A percentile compares a stretch with the other conserved stretches of the same genome.
These are phyloP conservation scores for Penicillium verhagenii DNA, from an alignment of 495 filamentous ascomycete genomes.

Conservation along the genomic window DNA sequence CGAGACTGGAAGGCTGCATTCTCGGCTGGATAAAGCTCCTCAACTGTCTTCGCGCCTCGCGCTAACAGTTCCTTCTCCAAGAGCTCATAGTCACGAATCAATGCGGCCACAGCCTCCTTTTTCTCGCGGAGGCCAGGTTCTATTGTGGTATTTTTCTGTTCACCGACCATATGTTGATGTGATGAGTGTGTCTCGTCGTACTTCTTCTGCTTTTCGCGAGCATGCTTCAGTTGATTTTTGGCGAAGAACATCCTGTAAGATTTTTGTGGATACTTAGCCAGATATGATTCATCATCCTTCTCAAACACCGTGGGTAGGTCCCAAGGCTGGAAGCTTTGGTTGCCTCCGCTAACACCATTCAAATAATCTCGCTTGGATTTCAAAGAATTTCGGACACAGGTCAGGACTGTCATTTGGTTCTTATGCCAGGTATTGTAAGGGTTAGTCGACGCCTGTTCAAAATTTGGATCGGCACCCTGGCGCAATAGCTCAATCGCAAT, in stretches of 20 bases:
- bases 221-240: neutral
- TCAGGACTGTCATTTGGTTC: constrained; percentile 4
- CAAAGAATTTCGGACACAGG: constrained; percentile 49
- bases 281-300: constrained; percentile 37
- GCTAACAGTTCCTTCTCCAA: constrained; percentile 52
- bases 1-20: constrained; percentile 1
- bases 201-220: neutral
- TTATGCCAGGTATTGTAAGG: constrained; percentile 13
- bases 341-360: constrained; percentile 12
- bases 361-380: constrained; percentile 42
- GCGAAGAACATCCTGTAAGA: constrained; percentile 53
- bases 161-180: no score
- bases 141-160: neutral
- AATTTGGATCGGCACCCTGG: constrained; percentile 58
- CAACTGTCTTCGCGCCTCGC: constrained; percentile 62
- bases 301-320: constrained; percentile 18
- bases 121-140: constrained; percentile 49
- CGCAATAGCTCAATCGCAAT: constrained; percentile 56
- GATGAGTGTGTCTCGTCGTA: neutral
- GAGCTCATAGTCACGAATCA: constrained; percentile 50
- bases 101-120: constrained; percentile 42
- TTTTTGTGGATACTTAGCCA: constrained; percentile 41
- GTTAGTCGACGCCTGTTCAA: constrained; percentile 42
- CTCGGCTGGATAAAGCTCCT: constrained; percentile 59
- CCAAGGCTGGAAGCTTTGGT: neutral